These are phyloP conservation scores for Talaromyces stipitatus DNA, from an alignment of 495 filamentous ascomycete genomes.

Conservation along the genomic window DNA sequence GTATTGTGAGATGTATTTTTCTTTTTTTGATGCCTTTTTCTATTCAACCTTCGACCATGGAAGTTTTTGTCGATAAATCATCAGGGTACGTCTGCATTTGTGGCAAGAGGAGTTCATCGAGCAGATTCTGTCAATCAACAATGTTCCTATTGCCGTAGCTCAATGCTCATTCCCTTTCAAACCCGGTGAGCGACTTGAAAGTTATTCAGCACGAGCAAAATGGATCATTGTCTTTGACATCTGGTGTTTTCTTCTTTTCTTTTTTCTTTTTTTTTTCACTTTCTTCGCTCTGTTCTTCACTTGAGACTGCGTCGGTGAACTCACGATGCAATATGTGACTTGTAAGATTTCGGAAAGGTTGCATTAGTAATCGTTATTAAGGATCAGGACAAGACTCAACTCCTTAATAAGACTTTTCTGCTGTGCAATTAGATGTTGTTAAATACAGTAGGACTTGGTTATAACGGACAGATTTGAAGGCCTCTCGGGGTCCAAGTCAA, in stretches of 20 bases:
- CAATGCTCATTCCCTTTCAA: not conserved
- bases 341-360: constrained; percentile 9
- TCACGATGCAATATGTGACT: not conserved
- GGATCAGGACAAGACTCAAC: not conserved
- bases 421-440: not conserved
- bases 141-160: not conserved
- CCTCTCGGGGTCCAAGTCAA: too few species aligned
- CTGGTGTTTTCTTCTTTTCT: constrained; percentile 6
- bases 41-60: constrained; percentile 1
- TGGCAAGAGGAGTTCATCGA: not conserved
- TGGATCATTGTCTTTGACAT: not conserved
- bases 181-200: not conserved
- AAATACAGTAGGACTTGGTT: too few species aligned
- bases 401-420: not conserved
- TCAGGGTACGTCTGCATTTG: constrained; percentile 1
- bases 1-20: constrained; percentile 3
- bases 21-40: constrained; percentile 1
- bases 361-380: constrained; percentile 1
- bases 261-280: constrained; percentile 8
- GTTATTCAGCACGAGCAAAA: not conserved
- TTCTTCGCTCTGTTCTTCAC: constrained; percentile 12
- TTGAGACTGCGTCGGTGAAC: not conserved
- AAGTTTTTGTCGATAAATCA: not conserved
- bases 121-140: not conserved
- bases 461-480: too few species aligned